Evolutionary conservation across 2,329 filamentous ascomycete species (phyloP), one percentile per base, ranked within the genome.

Genomic region (Aspergillus flavus): DNA sequence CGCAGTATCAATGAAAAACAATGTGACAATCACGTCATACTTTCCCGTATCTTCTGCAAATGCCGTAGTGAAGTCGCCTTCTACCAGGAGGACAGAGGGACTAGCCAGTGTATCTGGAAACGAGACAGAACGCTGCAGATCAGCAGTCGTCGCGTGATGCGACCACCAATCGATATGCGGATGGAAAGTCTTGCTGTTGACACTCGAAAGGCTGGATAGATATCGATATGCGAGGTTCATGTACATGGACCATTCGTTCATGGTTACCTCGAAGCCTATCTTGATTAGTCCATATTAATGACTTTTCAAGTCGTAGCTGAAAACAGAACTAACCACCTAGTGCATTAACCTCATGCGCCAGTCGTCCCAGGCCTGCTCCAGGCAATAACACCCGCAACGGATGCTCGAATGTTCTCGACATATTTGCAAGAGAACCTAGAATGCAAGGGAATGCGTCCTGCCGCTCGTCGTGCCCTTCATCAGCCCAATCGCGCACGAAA

Each of bases 1-100:
- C 0, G 86, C 85, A 0, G 85, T 88, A 68, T 88, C 86, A 66
- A 88, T 87, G 73, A 88, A 87, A 74, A 87, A 88, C 50, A 86
- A 81, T 0, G 86, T 87, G 0, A 86, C 72, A 0, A 88, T 72
- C 0, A 81, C 76, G 59, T 87, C 85, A 69, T 79, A 87, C 4
- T 66, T 63, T 0, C 64, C 68, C 2, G 62, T 59, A 1, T 68
- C 56, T 1, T 64, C 46, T 4, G 61, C 41, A 55, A 81, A 77
- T 1, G 75, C 72, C 5, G 80, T 81, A 0, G 81, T 84, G 65
- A 88, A 88, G 67, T 88, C 86, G 0, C 85, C 86, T 67, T 88
- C 86, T 0, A 85, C 76, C 21, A 68, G 59, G 19, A 71, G 0
- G 0, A 86, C 81, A 0, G 73, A 73, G 1, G 76, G 60, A 58